Evolutionary conservation across 78 protist genomes (phyloP), one percentile per base, ranked within the genome.

Genomic region (Andalucia godoyi): DNA sequence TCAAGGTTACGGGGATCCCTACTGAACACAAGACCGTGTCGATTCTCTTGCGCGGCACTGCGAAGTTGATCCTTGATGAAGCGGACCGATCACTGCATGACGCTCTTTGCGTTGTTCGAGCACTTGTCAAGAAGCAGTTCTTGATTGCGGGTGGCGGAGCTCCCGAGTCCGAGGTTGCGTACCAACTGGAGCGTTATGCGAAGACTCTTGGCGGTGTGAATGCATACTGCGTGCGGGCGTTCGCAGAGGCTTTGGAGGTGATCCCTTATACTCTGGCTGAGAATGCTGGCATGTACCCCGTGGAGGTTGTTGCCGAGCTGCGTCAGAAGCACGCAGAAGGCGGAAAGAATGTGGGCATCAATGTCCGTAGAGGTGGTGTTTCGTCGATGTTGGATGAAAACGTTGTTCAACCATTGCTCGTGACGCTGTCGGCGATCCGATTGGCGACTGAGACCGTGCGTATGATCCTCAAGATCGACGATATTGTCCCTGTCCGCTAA

Each of bases 61-160:
- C 91, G 84, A 75, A 83, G 69, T 75, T 93, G 36, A 78, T 94
- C 17, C 52, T 90, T 23, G 99, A 85, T 42, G 98, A 97, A 78
- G 82, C 94, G 33, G 98, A 94, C 34, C 86, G 99, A 29, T 91
- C 98, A 4, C 9, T 97, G 57, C 99, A 97, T 76, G 99, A 97
- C 66, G 97, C 99, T 7, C 89, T 97, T 49, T 97, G 99, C 58
- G 99, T 97, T 54, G 79, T 96, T 49, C 90, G 99, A 38, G 81
- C 93, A 41, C 80, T 97, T 25, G 97, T 97, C 50, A 97, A 95
- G 86, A 71, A 78, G 79, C 63, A 69, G 60, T 45, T 61, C 61
- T 59, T 97, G 41, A 76, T 91, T 54, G 85, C 99, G 15, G 99
- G 99, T 38, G 99, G 99, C 29, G 98, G 97, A 36, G 96, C 97